phyloP scores from a whole-genome alignment of 1,284 basidiomycete genomes.

The Heimioporus retisporus region DNA sequence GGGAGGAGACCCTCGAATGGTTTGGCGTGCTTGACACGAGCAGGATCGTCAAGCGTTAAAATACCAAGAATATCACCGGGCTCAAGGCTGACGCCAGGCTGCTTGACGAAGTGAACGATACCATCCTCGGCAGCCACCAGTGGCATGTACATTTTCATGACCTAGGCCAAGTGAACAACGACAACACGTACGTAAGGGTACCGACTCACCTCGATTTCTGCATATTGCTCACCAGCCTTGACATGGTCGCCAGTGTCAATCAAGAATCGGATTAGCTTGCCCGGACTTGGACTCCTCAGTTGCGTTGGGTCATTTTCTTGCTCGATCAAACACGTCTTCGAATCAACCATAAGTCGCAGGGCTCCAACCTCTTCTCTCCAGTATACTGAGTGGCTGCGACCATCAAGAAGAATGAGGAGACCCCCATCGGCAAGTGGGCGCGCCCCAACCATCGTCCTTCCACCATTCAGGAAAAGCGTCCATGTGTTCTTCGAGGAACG shows the following conservation, averaged over 20 bases:
- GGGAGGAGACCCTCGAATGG: slow-evolving; percentile 97
- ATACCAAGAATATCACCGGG: slow-evolving; percentile 99
- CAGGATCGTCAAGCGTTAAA: slow-evolving; percentile 96
- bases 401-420: slow-evolving; percentile 91
- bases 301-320: slow-evolving; percentile 99
- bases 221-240: slow-evolving; percentile 96
- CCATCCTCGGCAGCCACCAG: slow-evolving; percentile 97
- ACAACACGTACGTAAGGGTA: slow-evolving; percentile 1
- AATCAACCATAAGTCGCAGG: slow-evolving; percentile 93
- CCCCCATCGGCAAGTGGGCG: slow-evolving; percentile 96
- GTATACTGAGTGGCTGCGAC: slow-evolving; percentile 97
- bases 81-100: slow-evolving; percentile 95
- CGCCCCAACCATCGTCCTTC: slow-evolving; percentile 90
- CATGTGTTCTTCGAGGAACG: slow-evolving; percentile 91
- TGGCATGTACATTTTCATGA: slow-evolving; percentile 99
- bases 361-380: slow-evolving; percentile 99
- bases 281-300: slow-evolving; percentile 95
- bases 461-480: slow-evolving; percentile 98
- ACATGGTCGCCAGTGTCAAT: slow-evolving; percentile 98
- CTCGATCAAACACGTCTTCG: slow-evolving; percentile 98
- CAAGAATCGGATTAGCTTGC: slow-evolving; percentile 96
- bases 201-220: slow-evolving; percentile 91
- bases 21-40: slow-evolving; percentile 98
- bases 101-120: slow-evolving; percentile 97
- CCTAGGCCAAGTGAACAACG: slow-evolving; percentile 56